These are phyloP conservation scores for Xylariaceae sp. DNA, from an alignment of 2,329 filamentous ascomycete genomes.

Conservation along the genomic window DNA sequence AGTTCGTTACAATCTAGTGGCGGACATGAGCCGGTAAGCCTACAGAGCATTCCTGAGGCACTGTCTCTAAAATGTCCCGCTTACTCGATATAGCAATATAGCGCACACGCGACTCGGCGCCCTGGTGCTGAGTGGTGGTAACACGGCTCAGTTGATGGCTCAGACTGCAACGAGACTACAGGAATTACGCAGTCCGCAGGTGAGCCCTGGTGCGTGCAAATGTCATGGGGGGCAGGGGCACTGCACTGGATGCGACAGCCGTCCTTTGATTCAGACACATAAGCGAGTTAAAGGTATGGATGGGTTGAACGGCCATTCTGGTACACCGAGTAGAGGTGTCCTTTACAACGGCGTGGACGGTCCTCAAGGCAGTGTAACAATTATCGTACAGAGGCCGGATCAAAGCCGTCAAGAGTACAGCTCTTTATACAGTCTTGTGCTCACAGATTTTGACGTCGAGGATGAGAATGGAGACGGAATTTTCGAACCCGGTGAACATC, in stretches of 20 bases:
- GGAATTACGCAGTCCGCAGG: neutral
- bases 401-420: constrained; percentile 15
- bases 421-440: constrained; percentile 13
- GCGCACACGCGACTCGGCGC: neutral
- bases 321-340: constrained; percentile 2
- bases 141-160: neutral
- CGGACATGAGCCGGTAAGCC: constrained; percentile 6
- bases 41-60: neutral
- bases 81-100: neutral
- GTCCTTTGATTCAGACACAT: constrained; percentile 10
- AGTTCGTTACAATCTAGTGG: neutral
- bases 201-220: constrained; percentile 7
- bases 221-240: constrained; percentile 11
- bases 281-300: constrained; percentile 11
- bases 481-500: constrained; percentile 12
- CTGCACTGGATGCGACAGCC: constrained; percentile 14
- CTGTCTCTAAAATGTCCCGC: neutral
- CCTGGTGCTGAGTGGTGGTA: neutral
- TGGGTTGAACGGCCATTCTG: constrained; percentile 9
- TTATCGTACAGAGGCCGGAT: constrained; percentile 14
- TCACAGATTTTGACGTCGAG: constrained; percentile 15
- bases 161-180: neutral
- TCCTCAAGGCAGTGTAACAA: constrained; percentile 13
- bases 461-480: constrained; percentile 18
- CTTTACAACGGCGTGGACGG: constrained; percentile 5